Percentiles rank a stretch among this genome's conserved stretches.
Evolutionary conservation across 495 filamentous ascomycete genomes (phyloP).

Genomic region (Tuber aestivum): DNA sequence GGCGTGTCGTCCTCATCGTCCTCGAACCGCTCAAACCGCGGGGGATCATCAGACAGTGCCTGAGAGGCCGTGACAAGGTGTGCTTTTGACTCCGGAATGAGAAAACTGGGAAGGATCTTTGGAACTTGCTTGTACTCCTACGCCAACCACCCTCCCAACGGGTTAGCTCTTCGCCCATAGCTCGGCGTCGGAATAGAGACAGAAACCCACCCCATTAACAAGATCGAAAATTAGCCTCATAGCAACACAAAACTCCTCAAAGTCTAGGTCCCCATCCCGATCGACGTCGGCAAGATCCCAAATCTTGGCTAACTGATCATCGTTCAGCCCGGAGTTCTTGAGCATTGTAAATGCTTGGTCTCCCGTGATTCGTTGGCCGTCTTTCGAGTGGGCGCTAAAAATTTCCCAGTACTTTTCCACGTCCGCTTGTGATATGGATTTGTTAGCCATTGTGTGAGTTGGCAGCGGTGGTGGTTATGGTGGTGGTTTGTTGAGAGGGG

Average conservation of each 20-base stretch:
- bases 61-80: conserved; percentile 87
- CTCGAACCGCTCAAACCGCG: conserved; percentile 71
- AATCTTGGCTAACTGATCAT: conserved; percentile 91
- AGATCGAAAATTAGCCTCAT: conserved; percentile 97
- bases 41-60: conserved; percentile 67
- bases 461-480: neutral
- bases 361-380: conserved; percentile 77
- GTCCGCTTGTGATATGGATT: conserved; percentile 88
- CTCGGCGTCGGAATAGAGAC: conserved; percentile 9
- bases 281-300: conserved; percentile 98
- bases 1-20: conserved; percentile 65
- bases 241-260: conserved; percentile 98
- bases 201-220: conserved; percentile 74
- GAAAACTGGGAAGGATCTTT: conserved; percentile 77
- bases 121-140: conserved; percentile 88
- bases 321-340: conserved; percentile 86
- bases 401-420: conserved; percentile 99
- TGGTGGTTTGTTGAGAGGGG: neutral
- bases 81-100: conserved; percentile 91
- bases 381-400: conserved; percentile 77
- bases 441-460: conserved; percentile 58
- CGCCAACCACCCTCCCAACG: conserved; percentile 1
- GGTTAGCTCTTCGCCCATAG: conserved; percentile 18
- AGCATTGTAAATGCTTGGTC: conserved; percentile 88
- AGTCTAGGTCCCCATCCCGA: conserved; percentile 91